A percentile compares a stretch with the other conserved stretches of the same genome.
Conservation (phyloP, 1,139 yeast genomes). For the Diutina sp. region DNA sequence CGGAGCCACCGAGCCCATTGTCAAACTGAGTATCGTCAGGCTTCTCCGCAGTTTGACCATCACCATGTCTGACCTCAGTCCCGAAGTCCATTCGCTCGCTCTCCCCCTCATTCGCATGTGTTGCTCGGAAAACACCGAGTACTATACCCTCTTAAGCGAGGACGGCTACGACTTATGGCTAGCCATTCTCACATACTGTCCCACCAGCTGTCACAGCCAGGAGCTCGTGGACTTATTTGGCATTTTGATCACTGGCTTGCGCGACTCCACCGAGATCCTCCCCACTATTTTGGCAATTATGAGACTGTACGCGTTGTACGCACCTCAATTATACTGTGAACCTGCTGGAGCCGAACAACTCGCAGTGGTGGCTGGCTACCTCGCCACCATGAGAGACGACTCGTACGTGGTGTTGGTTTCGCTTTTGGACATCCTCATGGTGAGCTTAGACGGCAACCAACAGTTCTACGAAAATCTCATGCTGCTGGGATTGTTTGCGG, state of each 20-base stretch:
- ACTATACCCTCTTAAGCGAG: slow-evolving; percentile 56
- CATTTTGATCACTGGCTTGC: slow-evolving; percentile 34
- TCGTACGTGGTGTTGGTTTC: slow-evolving; percentile 45
- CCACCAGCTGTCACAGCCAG: slow-evolving; percentile 13
- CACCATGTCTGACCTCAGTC: slow-evolving; percentile 53
- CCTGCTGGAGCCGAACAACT: slow-evolving; percentile 26
- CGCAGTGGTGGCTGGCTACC: slow-evolving; percentile 39
- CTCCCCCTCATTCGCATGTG: slow-evolving; percentile 60
- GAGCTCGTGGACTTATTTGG: slow-evolving; percentile 32
- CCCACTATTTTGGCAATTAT: slow-evolving; percentile 55
- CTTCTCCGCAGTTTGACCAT: slow-evolving; percentile 50
- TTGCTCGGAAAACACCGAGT: slow-evolving; percentile 43
- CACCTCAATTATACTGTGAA: slow-evolving; percentile 33
- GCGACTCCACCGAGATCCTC: slow-evolving; percentile 65
- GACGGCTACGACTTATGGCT: slow-evolving; percentile 88
- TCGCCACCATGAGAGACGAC: slow-evolving; percentile 60
- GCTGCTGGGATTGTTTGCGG: slow-evolving; percentile 33
- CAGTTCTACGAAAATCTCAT: slow-evolving; percentile 22
- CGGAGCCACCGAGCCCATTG: slow-evolving; percentile 39
- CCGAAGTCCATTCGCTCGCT: slow-evolving; percentile 47
- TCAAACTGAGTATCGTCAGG: slow-evolving; percentile 61
- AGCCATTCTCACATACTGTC: slow-evolving; percentile 47
- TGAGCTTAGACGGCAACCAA: slow-evolving; percentile 16
- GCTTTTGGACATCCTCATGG: slow-evolving; percentile 41
- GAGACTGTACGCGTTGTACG: slow-evolving; percentile 57